A percentile compares a stretch with the other conserved stretches of the same genome.
These are phyloP conservation scores for Coffea canephora DNA, from an alignment of 257 asterid genomes.

Conservation along the genomic window DNA sequence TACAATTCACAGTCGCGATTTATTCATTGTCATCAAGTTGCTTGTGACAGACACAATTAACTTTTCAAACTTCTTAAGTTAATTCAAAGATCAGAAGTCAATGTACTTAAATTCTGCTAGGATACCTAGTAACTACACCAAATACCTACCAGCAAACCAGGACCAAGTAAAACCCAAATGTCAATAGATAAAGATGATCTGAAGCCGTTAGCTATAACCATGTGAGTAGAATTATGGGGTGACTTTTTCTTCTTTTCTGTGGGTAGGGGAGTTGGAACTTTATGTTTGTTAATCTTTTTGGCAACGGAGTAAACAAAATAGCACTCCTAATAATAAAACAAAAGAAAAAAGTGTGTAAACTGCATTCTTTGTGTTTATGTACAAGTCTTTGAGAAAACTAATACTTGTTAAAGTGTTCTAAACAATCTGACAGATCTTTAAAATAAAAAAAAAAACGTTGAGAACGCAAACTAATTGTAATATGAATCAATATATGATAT, in stretches of 20 bases:
- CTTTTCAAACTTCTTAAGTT: background rate
- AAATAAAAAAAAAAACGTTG: background rate
- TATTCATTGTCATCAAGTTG: background rate
- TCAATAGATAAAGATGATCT: background rate
- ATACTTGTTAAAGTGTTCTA: background rate
- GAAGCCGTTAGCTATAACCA: background rate
- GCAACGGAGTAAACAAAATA: no score
- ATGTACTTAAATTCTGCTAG: background rate
- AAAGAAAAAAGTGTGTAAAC: background rate
- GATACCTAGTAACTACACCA: background rate
- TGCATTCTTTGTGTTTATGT: background rate
- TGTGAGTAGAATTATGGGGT: background rate
- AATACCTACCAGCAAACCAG: background rate
- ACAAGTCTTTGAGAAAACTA: background rate
- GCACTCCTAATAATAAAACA: background rate
- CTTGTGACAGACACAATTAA: background rate
- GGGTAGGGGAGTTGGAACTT: background rate
- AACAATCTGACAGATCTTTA: background rate
- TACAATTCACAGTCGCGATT: background rate
- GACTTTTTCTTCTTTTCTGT: background rate
- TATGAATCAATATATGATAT: background rate
- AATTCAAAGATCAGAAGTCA: background rate
- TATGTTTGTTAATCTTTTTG: background rate
- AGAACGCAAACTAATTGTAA: slow-evolving; percentile 1
- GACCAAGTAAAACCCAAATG: background rate